A percentile compares a stretch with the other conserved stretches of the same genome.
Conservation (phyloP, 2,329 filamentous ascomycete species). For the Pseudodiploospora longispora region DNA sequence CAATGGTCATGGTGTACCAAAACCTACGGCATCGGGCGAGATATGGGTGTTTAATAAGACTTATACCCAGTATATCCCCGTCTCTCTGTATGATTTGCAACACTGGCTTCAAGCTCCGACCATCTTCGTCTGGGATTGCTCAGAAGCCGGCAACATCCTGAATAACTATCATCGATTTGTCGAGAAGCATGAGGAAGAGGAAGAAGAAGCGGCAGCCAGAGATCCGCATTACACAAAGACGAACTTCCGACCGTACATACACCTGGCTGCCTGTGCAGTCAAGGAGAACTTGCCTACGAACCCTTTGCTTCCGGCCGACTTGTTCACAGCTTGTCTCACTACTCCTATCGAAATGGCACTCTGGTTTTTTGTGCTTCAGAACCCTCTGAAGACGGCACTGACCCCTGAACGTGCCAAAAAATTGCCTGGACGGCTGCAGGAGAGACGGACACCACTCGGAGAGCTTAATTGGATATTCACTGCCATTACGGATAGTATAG, state of each 20-base stretch:
- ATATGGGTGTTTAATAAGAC: constrained; percentile 99
- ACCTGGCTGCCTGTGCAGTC: constrained; percentile 82
- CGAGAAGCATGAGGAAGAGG: constrained; percentile 88
- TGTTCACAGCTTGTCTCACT: constrained; percentile 93
- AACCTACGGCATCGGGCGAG: constrained; percentile 90
- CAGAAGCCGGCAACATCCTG: constrained; percentile 90
- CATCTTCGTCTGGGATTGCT: constrained; percentile 96
- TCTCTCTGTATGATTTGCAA: constrained; percentile 90
- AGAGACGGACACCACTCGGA: constrained; percentile 85
- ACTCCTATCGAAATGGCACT: constrained; percentile 97
- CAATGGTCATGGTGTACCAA: constrained; percentile 94
- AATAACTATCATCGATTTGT: constrained; percentile 91
- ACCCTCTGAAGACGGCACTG: constrained; percentile 62
- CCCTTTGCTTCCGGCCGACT: constrained; percentile 81
- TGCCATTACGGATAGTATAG: constrained; percentile 96
- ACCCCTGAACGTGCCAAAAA: constrained; percentile 78
- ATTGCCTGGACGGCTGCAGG: constrained; percentile 84
- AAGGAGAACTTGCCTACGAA: constrained; percentile 94
- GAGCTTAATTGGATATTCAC: constrained; percentile 99
- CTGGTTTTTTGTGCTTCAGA: constrained; percentile 92
- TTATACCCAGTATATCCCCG: constrained; percentile 97
- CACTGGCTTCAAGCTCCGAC: constrained; percentile 93
- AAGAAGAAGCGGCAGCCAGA: constrained; percentile 63
- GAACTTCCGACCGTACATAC: constrained; percentile 63
- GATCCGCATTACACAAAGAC: constrained; percentile 82